A percentile compares a stretch with the other conserved stretches of the same genome.
phyloP scores from a whole-genome alignment of 2,329 filamentous ascomycete genomes.

The Pezicula rhizophila region DNA sequence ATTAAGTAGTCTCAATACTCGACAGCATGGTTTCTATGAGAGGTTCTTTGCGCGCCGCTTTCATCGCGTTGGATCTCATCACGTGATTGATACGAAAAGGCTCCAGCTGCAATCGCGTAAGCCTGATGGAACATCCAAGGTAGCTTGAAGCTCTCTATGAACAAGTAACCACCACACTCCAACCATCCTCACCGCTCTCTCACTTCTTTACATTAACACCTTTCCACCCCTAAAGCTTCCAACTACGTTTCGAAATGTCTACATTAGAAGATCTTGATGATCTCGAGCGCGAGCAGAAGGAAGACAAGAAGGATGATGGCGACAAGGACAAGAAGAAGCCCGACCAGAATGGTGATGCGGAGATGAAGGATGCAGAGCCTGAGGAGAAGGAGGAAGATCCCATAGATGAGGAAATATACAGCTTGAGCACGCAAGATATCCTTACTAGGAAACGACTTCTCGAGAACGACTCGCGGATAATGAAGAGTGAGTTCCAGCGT shows the following conservation, averaged over 20 bases:
- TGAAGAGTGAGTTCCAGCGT: constrained; percentile 94
- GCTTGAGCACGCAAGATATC: constrained; percentile 91
- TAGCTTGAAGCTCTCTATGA: constrained; percentile 13
- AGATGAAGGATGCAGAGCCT: constrained; percentile 80
- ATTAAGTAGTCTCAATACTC: too few species aligned
- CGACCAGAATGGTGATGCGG: constrained; percentile 65
- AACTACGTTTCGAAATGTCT: constrained; percentile 50
- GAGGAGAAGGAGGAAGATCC: constrained; percentile 70
- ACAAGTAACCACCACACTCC: constrained; percentile 9
- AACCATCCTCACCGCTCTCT: neutral
- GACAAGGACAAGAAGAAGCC: constrained; percentile 50
- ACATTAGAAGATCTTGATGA: constrained; percentile 74
- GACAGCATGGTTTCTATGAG: too few species aligned
- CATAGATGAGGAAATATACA: constrained; percentile 88
- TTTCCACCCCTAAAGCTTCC: neutral
- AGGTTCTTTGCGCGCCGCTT: too few species aligned
- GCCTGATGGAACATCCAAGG: neutral
- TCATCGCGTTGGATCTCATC: neutral
- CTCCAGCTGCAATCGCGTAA: constrained; percentile 6
- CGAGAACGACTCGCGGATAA: constrained; percentile 96
- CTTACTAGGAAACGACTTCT: constrained; percentile 83
- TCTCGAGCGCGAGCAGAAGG: constrained; percentile 63
- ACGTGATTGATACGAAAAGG: constrained; percentile 4
- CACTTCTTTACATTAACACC: constrained; percentile 1
- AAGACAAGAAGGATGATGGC: constrained; percentile 52